A percentile compares a stretch with the other conserved stretches of the same genome.
phyloP scores from a whole-genome alignment of 352 stramenopile genomes.

The Plasmopara halstedii region DNA sequence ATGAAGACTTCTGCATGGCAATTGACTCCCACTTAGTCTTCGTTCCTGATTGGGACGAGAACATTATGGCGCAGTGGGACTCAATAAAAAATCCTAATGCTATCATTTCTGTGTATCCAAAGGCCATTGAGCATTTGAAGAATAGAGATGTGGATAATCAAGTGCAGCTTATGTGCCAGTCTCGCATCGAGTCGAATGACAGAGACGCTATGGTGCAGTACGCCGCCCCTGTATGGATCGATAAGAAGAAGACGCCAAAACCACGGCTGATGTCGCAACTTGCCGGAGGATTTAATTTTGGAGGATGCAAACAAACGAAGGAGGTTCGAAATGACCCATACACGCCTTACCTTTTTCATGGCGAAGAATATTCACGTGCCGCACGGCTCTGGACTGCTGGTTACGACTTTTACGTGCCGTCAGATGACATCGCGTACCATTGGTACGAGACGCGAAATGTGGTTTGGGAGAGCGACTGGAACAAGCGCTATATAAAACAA shows the following conservation, averaged over 20 bases:
- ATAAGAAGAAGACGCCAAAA: conserved; percentile 64
- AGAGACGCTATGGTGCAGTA: conserved; percentile 75
- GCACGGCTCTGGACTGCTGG: conserved; percentile 66
- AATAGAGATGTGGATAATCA: conserved; percentile 44
- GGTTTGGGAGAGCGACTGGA: conserved; percentile 77
- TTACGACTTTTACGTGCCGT: conserved; percentile 77
- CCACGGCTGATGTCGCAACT: conserved; percentile 71
- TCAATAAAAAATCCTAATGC: conserved; percentile 54
- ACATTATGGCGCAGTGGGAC: conserved; percentile 67
- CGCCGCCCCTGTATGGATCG: conserved; percentile 50
- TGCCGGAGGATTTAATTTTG: conserved; percentile 78
- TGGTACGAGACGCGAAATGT: conserved; percentile 81
- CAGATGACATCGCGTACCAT: conserved; percentile 67
- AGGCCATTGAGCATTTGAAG: conserved; percentile 58
- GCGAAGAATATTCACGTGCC: conserved; percentile 76
- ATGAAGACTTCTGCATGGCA: conserved; percentile 75
- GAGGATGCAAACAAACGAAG: conserved; percentile 55
- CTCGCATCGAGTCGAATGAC: conserved; percentile 66
- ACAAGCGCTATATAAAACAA: conserved; percentile 54
- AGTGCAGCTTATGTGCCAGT: conserved; percentile 72
- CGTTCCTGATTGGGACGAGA: conserved; percentile 68
- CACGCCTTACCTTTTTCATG: conserved; percentile 74
- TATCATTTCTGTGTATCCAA: conserved; percentile 80
- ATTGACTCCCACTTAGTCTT: conserved; percentile 81
- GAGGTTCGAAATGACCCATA: conserved; percentile 75